Conservation (phyloP, 441 rosid species). For the Caryocar brasiliense region DNA sequence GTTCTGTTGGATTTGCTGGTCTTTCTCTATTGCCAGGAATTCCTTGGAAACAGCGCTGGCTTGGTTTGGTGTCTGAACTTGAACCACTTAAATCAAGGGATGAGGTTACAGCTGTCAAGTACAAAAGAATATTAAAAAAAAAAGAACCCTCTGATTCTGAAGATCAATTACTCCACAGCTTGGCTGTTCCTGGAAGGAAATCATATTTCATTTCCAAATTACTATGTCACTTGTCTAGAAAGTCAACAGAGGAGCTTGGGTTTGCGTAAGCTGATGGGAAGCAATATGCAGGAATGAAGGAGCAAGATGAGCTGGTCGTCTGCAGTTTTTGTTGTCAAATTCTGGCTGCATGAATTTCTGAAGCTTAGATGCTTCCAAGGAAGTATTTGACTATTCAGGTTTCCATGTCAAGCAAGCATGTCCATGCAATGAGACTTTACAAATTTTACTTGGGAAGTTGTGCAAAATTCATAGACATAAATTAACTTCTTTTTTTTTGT, state of each 20-base stretch:
- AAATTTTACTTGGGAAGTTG: neutral
- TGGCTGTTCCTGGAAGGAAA: conserved; percentile 4
- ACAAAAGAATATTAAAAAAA: neutral
- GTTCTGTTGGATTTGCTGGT: neutral
- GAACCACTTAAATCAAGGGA: neutral
- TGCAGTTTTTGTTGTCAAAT: neutral
- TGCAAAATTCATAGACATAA: neutral
- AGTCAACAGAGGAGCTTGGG: conserved; percentile 4
- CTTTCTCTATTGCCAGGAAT: neutral
- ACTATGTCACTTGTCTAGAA: neutral
- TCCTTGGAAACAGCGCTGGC: neutral
- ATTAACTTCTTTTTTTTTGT: too few species aligned
- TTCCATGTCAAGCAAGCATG: neutral
- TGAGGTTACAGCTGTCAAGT: conserved; percentile 10
- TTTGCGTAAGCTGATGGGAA: conserved; percentile 9
- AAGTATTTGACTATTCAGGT: neutral
- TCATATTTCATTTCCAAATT: neutral
- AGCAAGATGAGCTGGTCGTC: conserved; percentile 5
- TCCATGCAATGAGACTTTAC: neutral
- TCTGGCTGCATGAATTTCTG: neutral
- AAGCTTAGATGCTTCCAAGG: conserved; percentile 1
- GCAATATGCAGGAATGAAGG: conserved; percentile 18
- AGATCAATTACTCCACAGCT: conserved; percentile 4
- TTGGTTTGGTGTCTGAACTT: neutral
- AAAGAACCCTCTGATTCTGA: neutral